Evolutionary conservation across 2,329 filamentous ascomycete species (phyloP).

Genomic region (Colletotrichum coccodes): DNA sequence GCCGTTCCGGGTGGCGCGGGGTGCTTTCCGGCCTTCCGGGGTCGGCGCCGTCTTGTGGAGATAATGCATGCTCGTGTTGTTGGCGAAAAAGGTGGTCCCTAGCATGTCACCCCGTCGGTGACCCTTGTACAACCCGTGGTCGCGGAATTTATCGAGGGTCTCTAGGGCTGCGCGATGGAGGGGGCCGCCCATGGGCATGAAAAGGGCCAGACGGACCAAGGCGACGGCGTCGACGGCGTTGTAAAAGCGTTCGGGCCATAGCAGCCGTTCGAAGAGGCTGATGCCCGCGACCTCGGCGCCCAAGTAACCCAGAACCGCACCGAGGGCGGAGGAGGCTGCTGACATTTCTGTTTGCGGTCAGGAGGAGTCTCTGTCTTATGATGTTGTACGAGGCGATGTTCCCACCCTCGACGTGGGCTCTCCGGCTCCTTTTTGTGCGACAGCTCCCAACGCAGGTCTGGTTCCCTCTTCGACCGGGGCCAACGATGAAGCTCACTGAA

Average conservation of each 20-base stretch:
- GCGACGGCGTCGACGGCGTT: conserved; percentile 12
- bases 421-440: too few species aligned
- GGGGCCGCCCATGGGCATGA: conserved; percentile 37
- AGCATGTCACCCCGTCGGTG: neutral
- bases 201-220: conserved; percentile 20
- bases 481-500: neutral
- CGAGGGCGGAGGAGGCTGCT: neutral
- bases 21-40: neutral
- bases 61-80: neutral
- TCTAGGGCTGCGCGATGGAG: conserved; percentile 34
- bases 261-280: conserved; percentile 32
- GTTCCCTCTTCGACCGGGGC: neutral
- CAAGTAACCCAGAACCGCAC: conserved; percentile 34
- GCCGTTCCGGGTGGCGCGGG: conserved; percentile 29
- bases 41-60: neutral
- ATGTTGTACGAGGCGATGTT: neutral
- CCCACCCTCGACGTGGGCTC: neutral
- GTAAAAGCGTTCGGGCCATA: conserved; percentile 36
- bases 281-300: conserved; percentile 34
- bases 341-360: neutral
- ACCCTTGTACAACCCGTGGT: neutral
- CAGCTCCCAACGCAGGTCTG: too few species aligned
- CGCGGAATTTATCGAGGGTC: neutral
- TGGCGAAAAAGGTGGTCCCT: neutral
- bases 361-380: neutral